phyloP scores from a whole-genome alignment of 2,329 filamentous ascomycete genomes.

The Penicillium frequentans region DNA sequence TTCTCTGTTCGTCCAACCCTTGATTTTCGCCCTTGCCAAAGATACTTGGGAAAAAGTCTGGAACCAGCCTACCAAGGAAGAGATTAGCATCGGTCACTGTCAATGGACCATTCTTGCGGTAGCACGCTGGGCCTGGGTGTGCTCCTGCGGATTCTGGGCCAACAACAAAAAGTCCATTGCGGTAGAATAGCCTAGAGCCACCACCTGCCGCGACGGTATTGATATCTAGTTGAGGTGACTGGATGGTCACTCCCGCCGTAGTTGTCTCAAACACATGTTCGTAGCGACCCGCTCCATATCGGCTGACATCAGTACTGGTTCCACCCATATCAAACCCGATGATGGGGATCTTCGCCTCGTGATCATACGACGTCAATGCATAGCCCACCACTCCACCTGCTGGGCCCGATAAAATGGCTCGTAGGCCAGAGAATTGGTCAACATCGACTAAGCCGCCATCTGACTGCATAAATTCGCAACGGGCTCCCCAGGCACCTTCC shows the following conservation, averaged over 20 bases:
- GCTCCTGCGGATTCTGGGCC: constrained; percentile 87
- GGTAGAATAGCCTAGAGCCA: constrained; percentile 60
- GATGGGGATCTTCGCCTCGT: constrained; percentile 72
- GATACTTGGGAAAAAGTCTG: constrained; percentile 91
- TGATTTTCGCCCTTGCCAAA: constrained; percentile 84
- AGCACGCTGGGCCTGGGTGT: constrained; percentile 87
- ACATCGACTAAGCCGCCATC: constrained; percentile 64
- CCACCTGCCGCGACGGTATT: constrained; percentile 89
- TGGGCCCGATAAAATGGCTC: constrained; percentile 83
- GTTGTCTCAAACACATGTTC: constrained; percentile 93
- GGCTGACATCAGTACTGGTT: constrained; percentile 84
- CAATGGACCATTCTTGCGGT: constrained; percentile 82
- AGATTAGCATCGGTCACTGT: constrained; percentile 95
- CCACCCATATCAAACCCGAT: constrained; percentile 95
- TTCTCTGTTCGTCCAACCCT: constrained; percentile 70
- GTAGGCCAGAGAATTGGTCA: constrained; percentile 71
- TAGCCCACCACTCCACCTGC: constrained; percentile 94
- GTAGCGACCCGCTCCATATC: constrained; percentile 79
- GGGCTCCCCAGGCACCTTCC: constrained; percentile 64
- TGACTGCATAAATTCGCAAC: constrained; percentile 94
- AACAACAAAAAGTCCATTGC: constrained; percentile 65
- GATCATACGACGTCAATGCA: constrained; percentile 82
- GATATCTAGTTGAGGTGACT: constrained; percentile 85
- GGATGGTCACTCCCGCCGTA: constrained; percentile 84
- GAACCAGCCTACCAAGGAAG: constrained; percentile 76